phyloP scores from a whole-genome alignment of 805 yeast species.

The Yarrowia sp. region DNA sequence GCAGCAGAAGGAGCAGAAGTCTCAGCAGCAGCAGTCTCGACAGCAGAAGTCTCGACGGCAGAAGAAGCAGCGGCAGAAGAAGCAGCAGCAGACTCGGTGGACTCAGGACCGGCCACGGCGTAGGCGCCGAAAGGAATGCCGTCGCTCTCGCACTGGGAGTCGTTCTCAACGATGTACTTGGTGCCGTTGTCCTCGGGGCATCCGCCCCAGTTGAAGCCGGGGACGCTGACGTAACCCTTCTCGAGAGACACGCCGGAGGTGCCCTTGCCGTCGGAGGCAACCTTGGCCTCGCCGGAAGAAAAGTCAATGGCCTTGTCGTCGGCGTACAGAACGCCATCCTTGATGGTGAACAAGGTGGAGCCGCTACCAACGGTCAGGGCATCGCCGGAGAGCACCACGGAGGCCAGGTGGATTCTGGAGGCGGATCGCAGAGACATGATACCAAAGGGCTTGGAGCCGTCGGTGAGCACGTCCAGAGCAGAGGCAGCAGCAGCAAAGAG shows the following conservation, averaged over 20 bases:
- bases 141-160: conserved; percentile 43
- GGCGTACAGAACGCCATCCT: conserved; percentile 29
- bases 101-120: neutral
- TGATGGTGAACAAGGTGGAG: conserved; percentile 9
- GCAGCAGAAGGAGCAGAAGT: neutral
- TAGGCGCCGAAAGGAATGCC: conserved; percentile 31
- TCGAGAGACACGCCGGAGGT: conserved; percentile 15
- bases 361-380: neutral
- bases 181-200: conserved; percentile 5
- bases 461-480: conserved; percentile 14
- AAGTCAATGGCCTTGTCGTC: conserved; percentile 24
- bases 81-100: neutral
- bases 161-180: conserved; percentile 11
- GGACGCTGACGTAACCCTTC: conserved; percentile 20
- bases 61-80: neutral
- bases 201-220: conserved; percentile 23
- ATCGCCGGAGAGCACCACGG: conserved; percentile 6
- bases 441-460: conserved; percentile 37
- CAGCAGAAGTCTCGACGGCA: neutral
- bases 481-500: conserved; percentile 18
- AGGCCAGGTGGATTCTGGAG: conserved; percentile 10
- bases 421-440: conserved; percentile 37
- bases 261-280: conserved; percentile 23
- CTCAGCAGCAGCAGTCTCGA: neutral
- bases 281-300: conserved; percentile 23